phyloP scores from a whole-genome alignment of 768 basidiomycete species.

The Tricholoma saponaceum region DNA sequence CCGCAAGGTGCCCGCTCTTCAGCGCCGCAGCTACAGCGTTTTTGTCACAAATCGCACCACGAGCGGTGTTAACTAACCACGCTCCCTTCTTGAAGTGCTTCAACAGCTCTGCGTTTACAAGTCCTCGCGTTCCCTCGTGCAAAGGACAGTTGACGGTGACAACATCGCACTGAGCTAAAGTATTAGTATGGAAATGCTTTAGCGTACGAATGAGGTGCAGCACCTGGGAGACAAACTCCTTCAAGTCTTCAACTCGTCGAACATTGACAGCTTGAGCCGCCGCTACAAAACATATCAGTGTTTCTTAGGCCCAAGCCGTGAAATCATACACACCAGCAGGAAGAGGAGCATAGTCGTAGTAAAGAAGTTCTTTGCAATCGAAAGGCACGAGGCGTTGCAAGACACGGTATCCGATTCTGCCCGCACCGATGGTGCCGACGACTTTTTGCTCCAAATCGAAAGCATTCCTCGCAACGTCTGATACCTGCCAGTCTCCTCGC shows the following conservation, averaged over 20 bases:
- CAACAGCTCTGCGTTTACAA: conserved; percentile 79
- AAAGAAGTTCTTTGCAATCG: conserved; percentile 85
- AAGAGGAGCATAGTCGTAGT: conserved; percentile 81
- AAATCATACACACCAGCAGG: conserved; percentile 44
- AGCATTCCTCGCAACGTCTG: conserved; percentile 75
- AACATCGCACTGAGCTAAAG: conserved; percentile 54
- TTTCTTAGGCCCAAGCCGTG: neutral
- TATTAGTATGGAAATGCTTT: neutral
- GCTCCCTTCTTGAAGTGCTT: conserved; percentile 90
- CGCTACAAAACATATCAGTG: conserved; percentile 29
- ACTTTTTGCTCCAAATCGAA: conserved; percentile 91
- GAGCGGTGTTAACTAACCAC: conserved; percentile 91
- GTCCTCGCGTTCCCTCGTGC: conserved; percentile 78
- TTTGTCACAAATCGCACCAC: conserved; percentile 87
- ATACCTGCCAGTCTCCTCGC: conserved; percentile 84
- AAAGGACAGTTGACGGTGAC: conserved; percentile 87
- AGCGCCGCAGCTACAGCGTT: conserved; percentile 77
- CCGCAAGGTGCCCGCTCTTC: conserved; percentile 69
- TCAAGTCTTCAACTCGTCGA: conserved; percentile 74
- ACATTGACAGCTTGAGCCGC: conserved; percentile 65
- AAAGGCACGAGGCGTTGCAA: conserved; percentile 78
- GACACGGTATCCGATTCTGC: conserved; percentile 82
- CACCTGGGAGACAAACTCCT: conserved; percentile 31
- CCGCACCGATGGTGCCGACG: conserved; percentile 84
- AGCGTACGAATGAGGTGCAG: neutral